Conservation (phyloP, 1,139 yeast species). For the Protomyces inouyei region DNA sequence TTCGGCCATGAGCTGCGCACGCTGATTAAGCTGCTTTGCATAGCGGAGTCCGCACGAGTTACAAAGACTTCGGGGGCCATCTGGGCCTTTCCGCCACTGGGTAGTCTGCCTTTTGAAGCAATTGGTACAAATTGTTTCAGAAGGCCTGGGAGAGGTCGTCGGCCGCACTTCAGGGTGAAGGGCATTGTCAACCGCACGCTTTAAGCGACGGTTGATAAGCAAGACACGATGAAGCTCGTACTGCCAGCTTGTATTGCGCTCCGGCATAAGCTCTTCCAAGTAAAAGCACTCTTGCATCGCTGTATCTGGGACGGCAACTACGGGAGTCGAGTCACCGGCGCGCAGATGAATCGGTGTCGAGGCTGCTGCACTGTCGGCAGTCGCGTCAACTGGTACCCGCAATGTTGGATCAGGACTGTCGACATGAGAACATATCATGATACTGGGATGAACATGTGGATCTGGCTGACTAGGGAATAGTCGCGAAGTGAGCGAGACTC, state of each 20-base stretch:
- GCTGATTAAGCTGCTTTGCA: constrained; percentile 46
- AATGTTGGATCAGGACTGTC: background rate
- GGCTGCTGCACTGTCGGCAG: background rate
- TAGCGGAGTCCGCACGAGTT: constrained; percentile 86
- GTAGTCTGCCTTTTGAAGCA: constrained; percentile 84
- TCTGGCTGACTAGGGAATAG: background rate
- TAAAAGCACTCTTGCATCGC: background rate
- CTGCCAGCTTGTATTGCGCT: constrained; percentile 30
- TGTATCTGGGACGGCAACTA: background rate
- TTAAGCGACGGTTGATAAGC: constrained; percentile 20
- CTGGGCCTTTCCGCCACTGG: constrained; percentile 89
- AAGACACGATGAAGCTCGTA: constrained; percentile 28
- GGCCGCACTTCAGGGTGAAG: background rate
- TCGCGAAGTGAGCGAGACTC: background rate
- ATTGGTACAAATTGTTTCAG: constrained; percentile 1
- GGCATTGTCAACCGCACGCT: constrained; percentile 13
- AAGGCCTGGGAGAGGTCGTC: background rate
- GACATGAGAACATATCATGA: background rate
- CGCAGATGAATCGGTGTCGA: background rate
- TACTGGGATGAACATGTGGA: background rate
- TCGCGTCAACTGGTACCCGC: background rate
- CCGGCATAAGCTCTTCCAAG: constrained; percentile 24
- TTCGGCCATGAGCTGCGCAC: no score
- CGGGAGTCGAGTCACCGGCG: background rate
- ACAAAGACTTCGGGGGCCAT: constrained; percentile 76